Base-by-base conservation (phyloP, 1,284 basidiomycete genomes). In the Malassezia cuniculi region DNA sequence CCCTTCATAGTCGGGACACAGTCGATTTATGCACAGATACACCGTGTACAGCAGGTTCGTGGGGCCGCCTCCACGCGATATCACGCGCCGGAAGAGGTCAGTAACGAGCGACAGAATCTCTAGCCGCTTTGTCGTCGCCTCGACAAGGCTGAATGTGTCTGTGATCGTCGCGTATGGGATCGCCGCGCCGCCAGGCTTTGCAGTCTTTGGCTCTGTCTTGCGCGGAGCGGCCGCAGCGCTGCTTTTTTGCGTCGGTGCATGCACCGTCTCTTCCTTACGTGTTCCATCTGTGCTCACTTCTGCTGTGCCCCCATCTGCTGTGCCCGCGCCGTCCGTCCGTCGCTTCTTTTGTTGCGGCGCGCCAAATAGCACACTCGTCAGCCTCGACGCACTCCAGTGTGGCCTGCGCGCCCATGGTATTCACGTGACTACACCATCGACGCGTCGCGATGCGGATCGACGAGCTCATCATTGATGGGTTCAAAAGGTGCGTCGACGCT, bases 1-100 rank as follows among this genome's bases (percentile, higher is more conserved):
- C 3, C 93, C 90, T 52, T 86, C 74, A 68, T 97, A 97, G 69
- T 97, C 93, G 8, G 93, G 90, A 56, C 85, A 82, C 31, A 97
- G 69, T 81, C 89, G 73, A 64, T 99, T 99, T 68, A 97, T 94
- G 65, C 90, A 97, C 2, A 99, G 76, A 61, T 99, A 99, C 3
- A 97, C 81, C 1, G 81, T 78, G 59, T 86, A 82, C 10, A 95
- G 74, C 19, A 99, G 75, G 35, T 77, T 79, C 37, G 78, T 73
- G 3, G 32, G 20, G 7, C 24, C 24, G 4, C 53, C 77, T 48
- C 84, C 82, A 24, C 83, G 75, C 61, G 80, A 78, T 34, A 95
- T 89, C 28, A 97, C 86, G 9, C 89, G 77, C 4, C 86, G 71
- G 26, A 97, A 73, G 64, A 95, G 85, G 1, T 82, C 75, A 0